phyloP scores from a whole-genome alignment of 2,329 filamentous ascomycete species.

The Xylariales sp. region DNA sequence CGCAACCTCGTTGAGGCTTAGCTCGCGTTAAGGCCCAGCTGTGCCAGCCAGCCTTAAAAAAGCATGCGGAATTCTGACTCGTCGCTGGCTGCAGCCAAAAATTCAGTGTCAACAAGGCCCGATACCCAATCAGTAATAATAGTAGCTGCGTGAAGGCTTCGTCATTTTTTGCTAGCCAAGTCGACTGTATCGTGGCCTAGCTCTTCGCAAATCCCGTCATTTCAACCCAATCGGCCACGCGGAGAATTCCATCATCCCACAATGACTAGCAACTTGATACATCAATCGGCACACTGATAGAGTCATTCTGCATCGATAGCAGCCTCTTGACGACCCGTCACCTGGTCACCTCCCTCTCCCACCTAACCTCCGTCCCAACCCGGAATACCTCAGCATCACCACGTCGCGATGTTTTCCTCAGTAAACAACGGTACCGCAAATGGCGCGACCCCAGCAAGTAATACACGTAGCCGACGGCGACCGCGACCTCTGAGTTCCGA shows the following conservation, averaged over 20 bases:
- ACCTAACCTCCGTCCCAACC: conserved; percentile 9
- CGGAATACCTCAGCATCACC: conserved; percentile 11
- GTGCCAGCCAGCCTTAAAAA: not conserved
- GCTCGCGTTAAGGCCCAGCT: no score
- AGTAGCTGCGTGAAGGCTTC: conserved; percentile 22
- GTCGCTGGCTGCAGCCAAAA: no score
- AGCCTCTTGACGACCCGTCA: conserved; percentile 6
- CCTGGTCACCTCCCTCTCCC: conserved; percentile 3
- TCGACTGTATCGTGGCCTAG: not conserved
- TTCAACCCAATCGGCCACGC: conserved; percentile 8
- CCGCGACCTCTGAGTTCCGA: conserved; percentile 56
- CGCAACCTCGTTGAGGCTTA: not conserved
- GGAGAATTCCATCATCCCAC: conserved; percentile 11
- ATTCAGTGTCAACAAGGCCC: conserved; percentile 15
- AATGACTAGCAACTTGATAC: conserved; percentile 16
- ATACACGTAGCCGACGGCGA: conserved; percentile 56
- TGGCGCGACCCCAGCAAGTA: conserved; percentile 38
- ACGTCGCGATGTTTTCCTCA: conserved; percentile 54
- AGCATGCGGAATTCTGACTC: no score
- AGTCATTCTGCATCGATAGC: conserved; percentile 7
- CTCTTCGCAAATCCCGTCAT: conserved; percentile 12
- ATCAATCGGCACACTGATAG: conserved; percentile 22
- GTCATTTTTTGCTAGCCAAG: conserved; percentile 21
- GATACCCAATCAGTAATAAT: conserved; percentile 22
- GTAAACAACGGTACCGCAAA: conserved; percentile 39